Conservation (phyloP, 1,139 yeast species). For the Saccharomyces hybrid region DNA sequence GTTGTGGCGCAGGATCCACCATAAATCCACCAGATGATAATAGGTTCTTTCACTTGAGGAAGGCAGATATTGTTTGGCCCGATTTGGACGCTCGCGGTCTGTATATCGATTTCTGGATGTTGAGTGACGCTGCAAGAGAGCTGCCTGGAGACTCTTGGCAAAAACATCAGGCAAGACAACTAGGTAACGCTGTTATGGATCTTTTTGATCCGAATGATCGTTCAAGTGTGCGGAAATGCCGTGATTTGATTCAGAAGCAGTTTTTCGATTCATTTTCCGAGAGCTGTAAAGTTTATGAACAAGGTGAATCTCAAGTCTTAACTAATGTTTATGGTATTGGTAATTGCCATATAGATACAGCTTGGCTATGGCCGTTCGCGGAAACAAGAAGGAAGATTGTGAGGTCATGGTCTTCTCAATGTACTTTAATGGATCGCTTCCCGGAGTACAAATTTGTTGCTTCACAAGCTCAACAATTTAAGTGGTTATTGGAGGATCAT, state of each 20-base stretch:
- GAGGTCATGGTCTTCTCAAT: constrained; percentile 92
- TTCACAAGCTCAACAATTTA: constrained; percentile 91
- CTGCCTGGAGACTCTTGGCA: constrained; percentile 70
- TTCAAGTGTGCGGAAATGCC: constrained; percentile 48
- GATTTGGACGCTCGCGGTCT: constrained; percentile 73
- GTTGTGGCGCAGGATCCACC: constrained; percentile 57
- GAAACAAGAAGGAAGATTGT: constrained; percentile 88
- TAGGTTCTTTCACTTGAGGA: constrained; percentile 56
- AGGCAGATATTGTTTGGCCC: constrained; percentile 77
- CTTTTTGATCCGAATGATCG: constrained; percentile 55
- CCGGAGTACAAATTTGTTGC: constrained; percentile 95
- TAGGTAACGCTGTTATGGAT: constrained; percentile 77
- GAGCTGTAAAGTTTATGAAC: constrained; percentile 51
- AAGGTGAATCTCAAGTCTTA: constrained; percentile 29
- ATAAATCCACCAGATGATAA: constrained; percentile 64
- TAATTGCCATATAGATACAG: constrained; percentile 95
- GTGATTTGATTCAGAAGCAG: constrained; percentile 52
- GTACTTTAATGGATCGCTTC: constrained; percentile 73
- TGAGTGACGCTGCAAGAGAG: constrained; percentile 88
- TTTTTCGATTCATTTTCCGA: constrained; percentile 62
- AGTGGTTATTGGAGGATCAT: constrained; percentile 81
- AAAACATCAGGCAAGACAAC: constrained; percentile 71
- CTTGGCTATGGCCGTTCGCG: constrained; percentile 98
- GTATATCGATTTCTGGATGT: constrained; percentile 75
- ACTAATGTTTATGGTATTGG: constrained; percentile 75